Conservation (phyloP, 225 moss, liverwort and hornwort species). For the Neckera pumila region DNA sequence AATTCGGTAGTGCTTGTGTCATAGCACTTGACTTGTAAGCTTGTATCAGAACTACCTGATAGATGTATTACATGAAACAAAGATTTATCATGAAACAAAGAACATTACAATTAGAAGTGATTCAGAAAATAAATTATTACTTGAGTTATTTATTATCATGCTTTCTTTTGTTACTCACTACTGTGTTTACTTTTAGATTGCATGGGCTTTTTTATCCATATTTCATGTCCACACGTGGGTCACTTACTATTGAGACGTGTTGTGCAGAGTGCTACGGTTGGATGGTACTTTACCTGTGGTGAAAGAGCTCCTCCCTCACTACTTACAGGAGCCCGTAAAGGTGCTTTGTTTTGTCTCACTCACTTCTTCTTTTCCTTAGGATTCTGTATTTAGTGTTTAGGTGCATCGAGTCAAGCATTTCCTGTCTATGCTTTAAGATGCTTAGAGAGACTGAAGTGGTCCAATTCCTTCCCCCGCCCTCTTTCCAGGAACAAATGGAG, state of each 20-base stretch:
- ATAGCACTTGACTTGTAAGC: neutral
- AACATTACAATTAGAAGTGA: too few relatives aligned
- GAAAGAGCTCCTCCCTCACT: constrained; percentile 92
- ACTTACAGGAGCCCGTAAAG: constrained; percentile 86
- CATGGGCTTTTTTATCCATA: neutral
- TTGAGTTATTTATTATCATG: neutral
- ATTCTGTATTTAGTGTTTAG: neutral
- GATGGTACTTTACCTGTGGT: constrained; percentile 93
- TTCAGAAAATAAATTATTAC: too few relatives aligned
- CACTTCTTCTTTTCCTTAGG: neutral
- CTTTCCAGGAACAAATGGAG: constrained; percentile 81
- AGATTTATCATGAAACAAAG: too few relatives aligned
- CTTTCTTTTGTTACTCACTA: neutral
- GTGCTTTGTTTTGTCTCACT: constrained; percentile 12
- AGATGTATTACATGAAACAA: too few relatives aligned
- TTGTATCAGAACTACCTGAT: neutral
- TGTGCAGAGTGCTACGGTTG: constrained; percentile 75
- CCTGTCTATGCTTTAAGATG: neutral
- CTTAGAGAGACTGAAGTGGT: neutral
- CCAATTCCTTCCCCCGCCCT: neutral
- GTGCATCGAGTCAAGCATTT: neutral
- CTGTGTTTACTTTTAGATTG: neutral
- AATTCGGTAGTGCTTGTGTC: neutral
- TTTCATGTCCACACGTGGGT: neutral
- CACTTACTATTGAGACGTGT: neutral